Percentiles rank a stretch among this genome's conserved stretches.
phyloP scores from a whole-genome alignment of 1,139 yeast species.

The Protomyces arabidopsidicola region DNA sequence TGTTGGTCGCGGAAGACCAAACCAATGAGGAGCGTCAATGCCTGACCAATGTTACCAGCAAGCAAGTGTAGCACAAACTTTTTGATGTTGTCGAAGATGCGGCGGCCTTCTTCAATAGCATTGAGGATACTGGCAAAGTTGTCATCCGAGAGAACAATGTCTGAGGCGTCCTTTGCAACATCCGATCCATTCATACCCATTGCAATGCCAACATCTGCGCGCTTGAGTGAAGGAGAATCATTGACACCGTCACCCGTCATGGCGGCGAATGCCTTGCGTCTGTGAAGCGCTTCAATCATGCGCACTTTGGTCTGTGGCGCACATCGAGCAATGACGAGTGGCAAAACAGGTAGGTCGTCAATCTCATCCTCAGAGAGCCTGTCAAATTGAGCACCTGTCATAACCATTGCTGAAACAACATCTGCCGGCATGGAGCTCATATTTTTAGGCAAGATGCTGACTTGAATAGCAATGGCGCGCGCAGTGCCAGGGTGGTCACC shows the following conservation, averaged over 20 bases:
- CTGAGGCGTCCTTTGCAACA: constrained; percentile 77
- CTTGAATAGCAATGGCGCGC: constrained; percentile 75
- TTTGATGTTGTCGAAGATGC: constrained; percentile 76
- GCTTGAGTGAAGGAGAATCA: constrained; percentile 75
- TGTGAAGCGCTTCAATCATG: constrained; percentile 76
- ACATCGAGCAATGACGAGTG: constrained; percentile 77
- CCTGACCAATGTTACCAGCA: constrained; percentile 77
- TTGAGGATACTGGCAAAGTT: constrained; percentile 71
- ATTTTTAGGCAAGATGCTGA: constrained; percentile 63
- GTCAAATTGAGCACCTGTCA: constrained; percentile 74
- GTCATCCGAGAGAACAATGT: constrained; percentile 68
- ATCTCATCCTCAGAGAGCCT: constrained; percentile 57
- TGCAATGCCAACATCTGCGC: constrained; percentile 82
- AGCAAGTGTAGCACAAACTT: constrained; percentile 75
- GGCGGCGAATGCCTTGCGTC: constrained; percentile 65
- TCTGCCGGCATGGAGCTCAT: constrained; percentile 46
- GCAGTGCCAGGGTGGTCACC: constrained; percentile 87
- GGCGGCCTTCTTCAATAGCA: constrained; percentile 77
- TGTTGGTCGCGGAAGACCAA: constrained; percentile 60
- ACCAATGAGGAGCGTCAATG: constrained; percentile 64
- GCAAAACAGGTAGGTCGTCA: constrained; percentile 64
- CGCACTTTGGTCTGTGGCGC: constrained; percentile 82
- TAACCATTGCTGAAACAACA: constrained; percentile 61
- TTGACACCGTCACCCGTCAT: constrained; percentile 90
- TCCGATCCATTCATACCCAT: constrained; percentile 80